Evolutionary conservation across 805 yeast genomes (phyloP).

Genomic region (Ogataea dorogensis): DNA sequence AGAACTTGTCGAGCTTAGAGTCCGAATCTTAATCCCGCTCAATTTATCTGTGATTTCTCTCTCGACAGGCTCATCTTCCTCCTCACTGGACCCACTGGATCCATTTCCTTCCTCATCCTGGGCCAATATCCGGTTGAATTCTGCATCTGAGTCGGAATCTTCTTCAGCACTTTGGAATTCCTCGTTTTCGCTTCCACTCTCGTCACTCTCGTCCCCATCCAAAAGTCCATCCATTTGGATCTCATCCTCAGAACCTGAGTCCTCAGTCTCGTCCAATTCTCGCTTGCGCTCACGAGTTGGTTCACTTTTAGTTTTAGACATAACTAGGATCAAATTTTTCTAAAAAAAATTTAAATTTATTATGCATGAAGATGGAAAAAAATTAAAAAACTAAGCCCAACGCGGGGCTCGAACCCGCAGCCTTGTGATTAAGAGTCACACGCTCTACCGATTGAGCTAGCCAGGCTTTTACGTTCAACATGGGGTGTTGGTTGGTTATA

Average conservation of each 20-base stretch:
- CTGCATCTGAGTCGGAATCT: slow-evolving; percentile 57
- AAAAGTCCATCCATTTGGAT: slow-evolving; percentile 37
- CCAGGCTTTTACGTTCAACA: slow-evolving; percentile 16
- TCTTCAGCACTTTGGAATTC: slow-evolving; percentile 28
- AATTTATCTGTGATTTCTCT: slow-evolving; percentile 55
- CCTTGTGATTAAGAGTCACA: slow-evolving; percentile 31
- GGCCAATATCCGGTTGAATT: slow-evolving; percentile 58
- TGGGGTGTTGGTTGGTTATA: too few relatives aligned
- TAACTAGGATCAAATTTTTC: slow-evolving; percentile 9
- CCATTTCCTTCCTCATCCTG: slow-evolving; percentile 34
- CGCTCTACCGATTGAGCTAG: slow-evolving; percentile 32
- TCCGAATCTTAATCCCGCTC: slow-evolving; percentile 52
- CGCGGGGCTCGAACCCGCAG: slow-evolving; percentile 32
- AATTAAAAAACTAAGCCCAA: slow-evolving; percentile 20
- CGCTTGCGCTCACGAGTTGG: slow-evolving; percentile 13
- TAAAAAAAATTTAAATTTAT: slow-evolving; percentile 9
- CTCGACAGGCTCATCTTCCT: slow-evolving; percentile 54
- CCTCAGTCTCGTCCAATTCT: slow-evolving; percentile 13
- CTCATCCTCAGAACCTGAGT: slow-evolving; percentile 24
- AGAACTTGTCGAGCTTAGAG: slow-evolving; percentile 40
- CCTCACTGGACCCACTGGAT: slow-evolving; percentile 36
- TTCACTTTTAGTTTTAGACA: slow-evolving; percentile 7
- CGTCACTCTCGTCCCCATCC: slow-evolving; percentile 44
- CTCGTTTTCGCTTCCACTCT: slow-evolving; percentile 26
- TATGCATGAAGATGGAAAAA: background rate